Evolutionary conservation across 345 rosid genomes (phyloP), one percentile per base, ranked within the genome.

Genomic region (Cardamine occulta): DNA sequence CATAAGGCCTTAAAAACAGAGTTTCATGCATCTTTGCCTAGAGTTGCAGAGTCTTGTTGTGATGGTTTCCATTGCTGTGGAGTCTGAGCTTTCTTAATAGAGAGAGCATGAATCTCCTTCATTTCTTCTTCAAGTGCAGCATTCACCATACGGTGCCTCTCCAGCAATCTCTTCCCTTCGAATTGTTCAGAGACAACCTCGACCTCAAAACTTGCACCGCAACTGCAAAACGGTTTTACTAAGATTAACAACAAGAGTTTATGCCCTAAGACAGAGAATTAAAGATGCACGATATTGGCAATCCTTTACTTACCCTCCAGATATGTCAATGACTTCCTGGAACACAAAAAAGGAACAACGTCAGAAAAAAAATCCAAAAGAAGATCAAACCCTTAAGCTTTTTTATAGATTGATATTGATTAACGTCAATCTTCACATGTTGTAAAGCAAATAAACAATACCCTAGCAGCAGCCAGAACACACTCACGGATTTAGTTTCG

Each of bases 61-160:
- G 89, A 87, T 69, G 86, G 90, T 61, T 88, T 86, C 96, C 96
- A 89, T 82, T 88, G 96, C 26, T 81, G 86, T 5, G 96, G 91
- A 17, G 96, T 87, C 62, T 80, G 60, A 57, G 92, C 89, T 86
- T 90, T 94, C 86, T 85, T 89, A 3, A 94, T 94, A 15, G 99
- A 94, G 48, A 91, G 92, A 39, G 99, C 97, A 73, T 94, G 99
- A 68, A n/a, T n/a, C n/a, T n/a, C n/a, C n/a, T n/a, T n/a, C n/a
- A n/a, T n/a, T n/a, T 91, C 98, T 83, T 86, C 95, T 65, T 85
- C 91, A 28, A 94, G 81, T 12, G 96, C 93, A 42, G 87, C 85
- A 53, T 94, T 94, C 64, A 91, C 97, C 69, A 88, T 72, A 42
- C 97, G 82, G 66, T 90, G 97, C 86, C 98, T 88, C 75, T 88